Evolutionary conservation across 2,329 filamentous ascomycete genomes (phyloP).

Genomic region (Verticillium albo-atrum): DNA sequence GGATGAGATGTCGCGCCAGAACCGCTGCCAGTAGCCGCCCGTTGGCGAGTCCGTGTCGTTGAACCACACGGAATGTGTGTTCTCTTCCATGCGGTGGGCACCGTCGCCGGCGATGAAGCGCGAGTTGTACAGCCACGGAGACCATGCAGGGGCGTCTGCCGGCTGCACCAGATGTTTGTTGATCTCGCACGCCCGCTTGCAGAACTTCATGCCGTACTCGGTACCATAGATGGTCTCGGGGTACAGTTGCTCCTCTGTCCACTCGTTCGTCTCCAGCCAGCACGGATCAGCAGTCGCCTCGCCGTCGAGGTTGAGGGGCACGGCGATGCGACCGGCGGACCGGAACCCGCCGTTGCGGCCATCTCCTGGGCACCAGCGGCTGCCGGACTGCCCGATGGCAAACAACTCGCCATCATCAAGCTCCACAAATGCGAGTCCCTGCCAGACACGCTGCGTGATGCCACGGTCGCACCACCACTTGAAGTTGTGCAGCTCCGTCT

Average conservation of each 20-base stretch:
- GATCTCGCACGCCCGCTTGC: conserved; percentile 11
- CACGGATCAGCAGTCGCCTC: conserved; percentile 12
- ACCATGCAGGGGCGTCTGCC: conserved; percentile 13
- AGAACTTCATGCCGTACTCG: conserved; percentile 15
- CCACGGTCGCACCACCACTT: conserved; percentile 18
- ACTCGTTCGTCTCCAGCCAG: conserved; percentile 16
- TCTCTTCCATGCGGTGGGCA: conserved; percentile 16
- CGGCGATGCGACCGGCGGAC: conserved; percentile 12
- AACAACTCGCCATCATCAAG: conserved; percentile 10
- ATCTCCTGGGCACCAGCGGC: conserved; percentile 6
- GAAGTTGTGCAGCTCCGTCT: conserved; percentile 15
- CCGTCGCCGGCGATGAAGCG: conserved; percentile 12
- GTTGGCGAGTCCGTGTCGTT: conserved; percentile 11
- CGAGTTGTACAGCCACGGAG: conserved; percentile 15
- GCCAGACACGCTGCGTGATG: conserved; percentile 15
- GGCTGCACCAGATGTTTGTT: conserved; percentile 9
- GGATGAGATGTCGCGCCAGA: conserved; percentile 18
- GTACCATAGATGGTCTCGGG: conserved; percentile 15
- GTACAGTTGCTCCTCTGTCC: conserved; percentile 10
- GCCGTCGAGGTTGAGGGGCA: conserved; percentile 10
- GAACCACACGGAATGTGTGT: conserved; percentile 17
- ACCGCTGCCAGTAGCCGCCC: conserved; percentile 18
- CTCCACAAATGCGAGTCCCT: conserved; percentile 10
- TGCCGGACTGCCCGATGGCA: conserved; percentile 13
- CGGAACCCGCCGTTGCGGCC: conserved; percentile 5